phyloP scores from a whole-genome alignment of 169 alveolate species.

The Plasmodium malariae region DNA sequence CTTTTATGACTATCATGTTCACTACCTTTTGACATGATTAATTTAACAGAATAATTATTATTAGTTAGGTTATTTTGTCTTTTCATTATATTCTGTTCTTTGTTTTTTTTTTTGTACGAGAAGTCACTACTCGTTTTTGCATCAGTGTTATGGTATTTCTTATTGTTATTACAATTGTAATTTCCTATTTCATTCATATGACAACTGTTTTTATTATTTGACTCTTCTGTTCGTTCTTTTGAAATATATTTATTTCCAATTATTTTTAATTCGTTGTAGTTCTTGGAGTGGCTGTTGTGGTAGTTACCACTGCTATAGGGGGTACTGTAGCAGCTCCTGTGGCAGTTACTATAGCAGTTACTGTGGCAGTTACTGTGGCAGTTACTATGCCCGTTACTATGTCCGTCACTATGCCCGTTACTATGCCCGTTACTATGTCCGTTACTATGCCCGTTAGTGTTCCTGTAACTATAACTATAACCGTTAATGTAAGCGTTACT shows the following conservation, averaged over 20 bases:
- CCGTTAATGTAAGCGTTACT: neutral
- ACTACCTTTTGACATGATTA: slow-evolving; percentile 2
- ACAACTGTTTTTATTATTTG: neutral
- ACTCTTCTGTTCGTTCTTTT: neutral
- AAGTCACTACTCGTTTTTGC: slow-evolving; percentile 7
- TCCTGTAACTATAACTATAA: slow-evolving; percentile 1
- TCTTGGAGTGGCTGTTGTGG: neutral
- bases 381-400: slow-evolving; percentile 1
- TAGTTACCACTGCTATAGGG: neutral
- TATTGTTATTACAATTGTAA: neutral
- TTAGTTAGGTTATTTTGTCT: slow-evolving; percentile 14
- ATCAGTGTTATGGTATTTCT: neutral
- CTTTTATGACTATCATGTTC: neutral
- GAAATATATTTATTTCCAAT: neutral
- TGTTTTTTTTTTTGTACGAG: slow-evolving; percentile 13
- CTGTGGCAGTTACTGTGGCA: neutral
- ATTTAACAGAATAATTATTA: slow-evolving; percentile 5
- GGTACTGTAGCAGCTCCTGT: neutral
- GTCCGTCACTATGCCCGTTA: neutral
- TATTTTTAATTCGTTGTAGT: neutral
- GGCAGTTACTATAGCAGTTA: neutral
- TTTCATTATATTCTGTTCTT: slow-evolving; percentile 17
- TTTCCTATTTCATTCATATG: neutral
- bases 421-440: neutral
- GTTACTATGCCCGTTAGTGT: slow-evolving; percentile 2